Conservation (phyloP, 2,329 filamentous ascomycete genomes). For the Claviceps monticola region DNA sequence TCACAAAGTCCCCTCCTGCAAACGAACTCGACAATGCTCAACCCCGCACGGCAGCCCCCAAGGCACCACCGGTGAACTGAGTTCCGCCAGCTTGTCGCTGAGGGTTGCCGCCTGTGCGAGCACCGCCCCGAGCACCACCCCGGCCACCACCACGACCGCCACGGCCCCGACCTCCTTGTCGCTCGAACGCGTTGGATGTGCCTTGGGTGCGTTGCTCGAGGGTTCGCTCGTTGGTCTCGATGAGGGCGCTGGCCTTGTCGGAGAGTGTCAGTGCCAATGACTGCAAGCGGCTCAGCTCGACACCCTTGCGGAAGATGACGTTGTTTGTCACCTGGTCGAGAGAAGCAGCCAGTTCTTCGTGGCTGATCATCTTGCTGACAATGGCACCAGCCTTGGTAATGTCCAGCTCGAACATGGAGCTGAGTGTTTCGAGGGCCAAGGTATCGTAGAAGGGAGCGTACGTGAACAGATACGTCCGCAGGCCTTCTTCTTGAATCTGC, state of each 20-base stretch:
- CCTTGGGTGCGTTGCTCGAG: conserved; percentile 95
- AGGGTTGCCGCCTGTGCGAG: conserved; percentile 40
- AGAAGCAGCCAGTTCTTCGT: conserved; percentile 92
- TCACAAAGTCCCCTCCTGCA: background rate
- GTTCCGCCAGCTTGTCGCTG: conserved; percentile 59
- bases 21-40: conserved; percentile 17
- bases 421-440: conserved; percentile 70
- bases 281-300: conserved; percentile 91
- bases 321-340: conserved; percentile 95
- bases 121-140: conserved; percentile 47
- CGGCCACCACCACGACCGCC: conserved; percentile 51
- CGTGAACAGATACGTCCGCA: conserved; percentile 96
- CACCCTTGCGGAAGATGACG: conserved; percentile 98
- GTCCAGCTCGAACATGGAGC: conserved; percentile 89
- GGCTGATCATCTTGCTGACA: conserved; percentile 98
- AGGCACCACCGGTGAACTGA: conserved; percentile 68
- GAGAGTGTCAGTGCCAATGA: conserved; percentile 85
- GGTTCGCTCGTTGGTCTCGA: conserved; percentile 94
- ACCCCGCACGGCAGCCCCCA: conserved; percentile 54
- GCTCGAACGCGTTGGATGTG: conserved; percentile 87
- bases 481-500: conserved; percentile 97
- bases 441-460: conserved; percentile 99
- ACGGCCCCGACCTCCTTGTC: conserved; percentile 68
- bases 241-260: conserved; percentile 91
- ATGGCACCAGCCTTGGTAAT: conserved; percentile 85